Percentiles rank a stretch among this genome's conserved stretches.
Conservation (phyloP, 192 early-diverging fungal species). For the Funneliformis mosseae region DNA sequence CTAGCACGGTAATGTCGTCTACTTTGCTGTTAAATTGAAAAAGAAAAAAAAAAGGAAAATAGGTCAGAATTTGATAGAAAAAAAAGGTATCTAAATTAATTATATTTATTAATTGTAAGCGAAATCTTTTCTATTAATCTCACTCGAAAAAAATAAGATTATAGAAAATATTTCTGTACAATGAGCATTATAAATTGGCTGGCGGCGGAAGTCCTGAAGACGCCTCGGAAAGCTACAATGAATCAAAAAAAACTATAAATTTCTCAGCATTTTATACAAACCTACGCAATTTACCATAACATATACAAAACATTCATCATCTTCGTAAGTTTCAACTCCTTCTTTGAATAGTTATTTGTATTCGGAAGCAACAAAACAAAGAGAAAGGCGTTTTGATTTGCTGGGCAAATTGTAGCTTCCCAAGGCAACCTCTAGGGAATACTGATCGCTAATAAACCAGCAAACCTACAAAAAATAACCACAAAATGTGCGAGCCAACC, state of each 20-base stretch:
- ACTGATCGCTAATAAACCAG: background rate
- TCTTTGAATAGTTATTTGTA: background rate
- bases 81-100: background rate
- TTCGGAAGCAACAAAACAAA: background rate
- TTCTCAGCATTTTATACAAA: background rate
- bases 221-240: background rate
- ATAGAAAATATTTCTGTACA: background rate
- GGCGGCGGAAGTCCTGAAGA: background rate
- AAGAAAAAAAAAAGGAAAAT: slow-evolving; percentile 22
- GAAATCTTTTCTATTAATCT: background rate
- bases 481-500: background rate
- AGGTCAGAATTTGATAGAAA: slow-evolving; percentile 4
- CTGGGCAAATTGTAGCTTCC: background rate
- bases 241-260: background rate
- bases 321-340: background rate
- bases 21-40: slow-evolving; percentile 46
- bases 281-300: background rate
- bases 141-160: background rate
- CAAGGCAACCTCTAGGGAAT: background rate
- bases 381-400: background rate
- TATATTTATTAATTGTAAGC: background rate
- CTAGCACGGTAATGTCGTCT: slow-evolving; percentile 62
- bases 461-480: background rate
- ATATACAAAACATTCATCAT: background rate
- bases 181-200: background rate